These are phyloP conservation scores for Ustilago sp. DNA, from an alignment of 1,284 basidiomycete species.

Conservation along the genomic window DNA sequence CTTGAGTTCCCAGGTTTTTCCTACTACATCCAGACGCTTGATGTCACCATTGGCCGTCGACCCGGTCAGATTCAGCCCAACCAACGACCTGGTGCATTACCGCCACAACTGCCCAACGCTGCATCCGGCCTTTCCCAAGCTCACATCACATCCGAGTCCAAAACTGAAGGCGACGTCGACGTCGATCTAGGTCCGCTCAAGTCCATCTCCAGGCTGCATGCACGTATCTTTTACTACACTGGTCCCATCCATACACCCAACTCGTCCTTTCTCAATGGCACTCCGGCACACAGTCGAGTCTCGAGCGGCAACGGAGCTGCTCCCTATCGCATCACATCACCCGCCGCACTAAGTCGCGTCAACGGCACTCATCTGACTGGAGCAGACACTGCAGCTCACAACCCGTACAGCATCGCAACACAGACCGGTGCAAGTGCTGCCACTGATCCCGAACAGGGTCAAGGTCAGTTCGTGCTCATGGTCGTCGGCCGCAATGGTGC, in stretches of 20 bases:
- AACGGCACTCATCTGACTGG: slow-evolving; percentile 31
- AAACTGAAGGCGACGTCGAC: slow-evolving; percentile 73
- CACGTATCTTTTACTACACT: slow-evolving; percentile 80
- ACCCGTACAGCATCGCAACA: slow-evolving; percentile 28
- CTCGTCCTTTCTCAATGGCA: slow-evolving; percentile 33
- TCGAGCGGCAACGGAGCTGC: slow-evolving; percentile 31
- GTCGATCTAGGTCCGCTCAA: slow-evolving; percentile 97
- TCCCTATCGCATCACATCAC: slow-evolving; percentile 48
- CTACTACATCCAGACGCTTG: slow-evolving; percentile 84
- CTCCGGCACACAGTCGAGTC: slow-evolving; percentile 31
- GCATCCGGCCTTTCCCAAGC: slow-evolving; percentile 49
- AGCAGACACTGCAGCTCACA: slow-evolving; percentile 26
- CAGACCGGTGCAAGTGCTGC: slow-evolving; percentile 19
- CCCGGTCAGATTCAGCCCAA: slow-evolving; percentile 61
- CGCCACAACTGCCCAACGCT: slow-evolving; percentile 48
- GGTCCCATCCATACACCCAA: slow-evolving; percentile 47
- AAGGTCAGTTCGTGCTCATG: slow-evolving; percentile 86
- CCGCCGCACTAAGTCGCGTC: slow-evolving; percentile 42
- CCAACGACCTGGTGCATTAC: slow-evolving; percentile 27
- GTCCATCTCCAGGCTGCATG: slow-evolving; percentile 95
- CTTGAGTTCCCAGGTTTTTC: slow-evolving; percentile 91
- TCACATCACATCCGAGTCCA: slow-evolving; percentile 53
- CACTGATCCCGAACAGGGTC: slow-evolving; percentile 60
- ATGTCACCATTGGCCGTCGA: slow-evolving; percentile 77
- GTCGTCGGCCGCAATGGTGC: slow-evolving; percentile 96